Conservation (phyloP, 345 rosid species). For the Conringia planisiliqua region DNA sequence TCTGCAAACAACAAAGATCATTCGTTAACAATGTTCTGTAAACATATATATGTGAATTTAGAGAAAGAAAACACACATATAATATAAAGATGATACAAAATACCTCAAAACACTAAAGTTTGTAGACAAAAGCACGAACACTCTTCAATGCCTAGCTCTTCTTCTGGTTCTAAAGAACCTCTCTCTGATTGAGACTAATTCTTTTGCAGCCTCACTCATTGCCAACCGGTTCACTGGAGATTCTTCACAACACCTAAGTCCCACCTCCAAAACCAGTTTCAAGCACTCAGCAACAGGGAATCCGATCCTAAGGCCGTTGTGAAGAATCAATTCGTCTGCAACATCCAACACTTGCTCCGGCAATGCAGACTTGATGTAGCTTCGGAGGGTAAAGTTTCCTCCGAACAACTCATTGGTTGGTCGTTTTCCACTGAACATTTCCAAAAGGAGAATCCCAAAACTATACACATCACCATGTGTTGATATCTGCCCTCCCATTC, state of each 20-base stretch:
- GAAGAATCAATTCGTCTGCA: constrained; percentile 5
- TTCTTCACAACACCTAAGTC: constrained; percentile 34
- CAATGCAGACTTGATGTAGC: constrained; percentile 18
- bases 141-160: constrained; percentile 3
- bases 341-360: constrained; percentile 6
- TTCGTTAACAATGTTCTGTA: no score
- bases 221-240: constrained; percentile 6
- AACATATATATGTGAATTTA: no score
- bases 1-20: background rate
- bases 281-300: constrained; percentile 12
- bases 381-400: constrained; percentile 23
- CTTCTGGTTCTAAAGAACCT: constrained; percentile 13
- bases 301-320: constrained; percentile 3
- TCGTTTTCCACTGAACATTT: constrained; percentile 34
- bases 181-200: constrained; percentile 22
- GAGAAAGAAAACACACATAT: background rate
- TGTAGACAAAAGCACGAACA: background rate
- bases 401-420: constrained; percentile 32
- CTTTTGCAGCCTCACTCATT: constrained; percentile 20
- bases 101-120: background rate
- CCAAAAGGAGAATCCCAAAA: constrained; percentile 32
- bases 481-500: constrained; percentile 1
- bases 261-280: constrained; percentile 12
- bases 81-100: background rate
- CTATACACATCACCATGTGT: constrained; percentile 34